Conservation (phyloP, 805 yeast species). For the Sporopachydermia lactativora region DNA sequence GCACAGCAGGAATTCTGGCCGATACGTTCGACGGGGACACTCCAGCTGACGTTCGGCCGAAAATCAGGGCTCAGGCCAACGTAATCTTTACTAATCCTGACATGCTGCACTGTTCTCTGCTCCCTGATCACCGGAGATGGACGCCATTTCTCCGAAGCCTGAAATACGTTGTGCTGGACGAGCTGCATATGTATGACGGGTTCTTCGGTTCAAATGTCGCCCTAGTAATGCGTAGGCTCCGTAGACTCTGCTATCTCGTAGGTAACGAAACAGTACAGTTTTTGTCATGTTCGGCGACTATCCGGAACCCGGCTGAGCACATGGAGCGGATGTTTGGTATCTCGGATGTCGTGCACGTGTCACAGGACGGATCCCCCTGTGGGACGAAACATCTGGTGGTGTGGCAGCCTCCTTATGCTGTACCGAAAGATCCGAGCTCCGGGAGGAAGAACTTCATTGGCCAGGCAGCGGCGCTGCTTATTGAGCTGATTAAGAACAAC, state of each 20-base stretch:
- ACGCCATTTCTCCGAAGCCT: slow-evolving; percentile 46
- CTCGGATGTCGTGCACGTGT: slow-evolving; percentile 35
- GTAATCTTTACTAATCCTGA: slow-evolving; percentile 94
- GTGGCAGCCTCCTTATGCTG: slow-evolving; percentile 74
- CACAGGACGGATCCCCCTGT: slow-evolving; percentile 79
- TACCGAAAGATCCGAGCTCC: slow-evolving; percentile 37
- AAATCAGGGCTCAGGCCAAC: slow-evolving; percentile 48
- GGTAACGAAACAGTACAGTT: slow-evolving; percentile 46
- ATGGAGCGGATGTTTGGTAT: slow-evolving; percentile 67
- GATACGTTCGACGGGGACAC: slow-evolving; percentile 96
- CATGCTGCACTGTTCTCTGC: slow-evolving; percentile 70
- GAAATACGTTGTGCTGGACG: slow-evolving; percentile 67
- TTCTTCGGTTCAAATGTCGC: slow-evolving; percentile 91
- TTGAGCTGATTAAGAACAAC: slow-evolving; percentile 45
- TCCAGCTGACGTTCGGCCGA: slow-evolving; percentile 34
- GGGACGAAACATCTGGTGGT: slow-evolving; percentile 63
- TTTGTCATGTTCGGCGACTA: slow-evolving; percentile 90
- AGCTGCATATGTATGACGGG: slow-evolving; percentile 79
- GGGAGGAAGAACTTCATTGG: slow-evolving; percentile 58
- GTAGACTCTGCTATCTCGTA: slow-evolving; percentile 42
- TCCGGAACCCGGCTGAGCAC: slow-evolving; percentile 57
- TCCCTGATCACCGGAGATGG: slow-evolving; percentile 75
- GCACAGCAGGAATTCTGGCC: slow-evolving; percentile 31
- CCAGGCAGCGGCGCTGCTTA: slow-evolving; percentile 64
- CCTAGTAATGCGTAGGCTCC: slow-evolving; percentile 63